These are phyloP conservation scores for Brassica napus DNA, from an alignment of 345 rosid species.

Conservation along the genomic window Da-Ae NC_063450.1:26917501-26918000, in stretches of 20 bases:
- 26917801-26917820: neutral
- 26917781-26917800: too few relatives aligned
- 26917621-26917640: neutral
- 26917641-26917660: slow-evolving; percentile 20
- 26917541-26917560: slow-evolving; percentile 24
- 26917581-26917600: slow-evolving; percentile 26
- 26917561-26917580: slow-evolving; percentile 8
- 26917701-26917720: neutral
- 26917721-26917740: slow-evolving; percentile 4
- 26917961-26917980: neutral
- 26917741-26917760: too few relatives aligned
- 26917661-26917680: neutral
- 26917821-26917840: slow-evolving; percentile 20
- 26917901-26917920: slow-evolving; percentile 20
- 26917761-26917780: too few relatives aligned
- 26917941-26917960: neutral
- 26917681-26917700: slow-evolving; percentile 18
- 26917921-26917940: slow-evolving; percentile 17
- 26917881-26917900: slow-evolving; percentile 15
- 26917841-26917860: slow-evolving; percentile 7
- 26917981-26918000: neutral
- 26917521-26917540: neutral
- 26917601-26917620: slow-evolving; percentile 24
- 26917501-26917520: neutral
- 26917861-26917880: slow-evolving; percentile 6